Conservation (phyloP, 495 filamentous ascomycete genomes). For the Aspergillus sclerotioniger region DNA sequence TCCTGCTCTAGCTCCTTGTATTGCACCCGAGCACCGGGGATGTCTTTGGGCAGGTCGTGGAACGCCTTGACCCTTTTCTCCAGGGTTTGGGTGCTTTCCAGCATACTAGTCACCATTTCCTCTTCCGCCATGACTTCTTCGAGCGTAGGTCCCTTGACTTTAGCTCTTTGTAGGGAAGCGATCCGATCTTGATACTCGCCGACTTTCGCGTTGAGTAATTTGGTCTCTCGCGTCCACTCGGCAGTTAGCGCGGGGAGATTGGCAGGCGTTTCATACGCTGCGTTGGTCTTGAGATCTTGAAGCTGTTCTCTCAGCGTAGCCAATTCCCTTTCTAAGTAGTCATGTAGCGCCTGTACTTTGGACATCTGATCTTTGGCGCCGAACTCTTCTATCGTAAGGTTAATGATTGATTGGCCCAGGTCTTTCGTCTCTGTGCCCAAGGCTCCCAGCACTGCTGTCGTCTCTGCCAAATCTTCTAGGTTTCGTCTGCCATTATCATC, state of each 20-base stretch:
- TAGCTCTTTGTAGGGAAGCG: slow-evolving; percentile 38
- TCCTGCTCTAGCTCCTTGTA: slow-evolving; percentile 63
- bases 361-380: slow-evolving; percentile 39
- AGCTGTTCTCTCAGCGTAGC: slow-evolving; percentile 34
- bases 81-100: slow-evolving; percentile 42
- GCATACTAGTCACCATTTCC: slow-evolving; percentile 30
- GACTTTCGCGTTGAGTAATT: slow-evolving; percentile 56
- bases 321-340: slow-evolving; percentile 44
- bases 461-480: slow-evolving; percentile 41
- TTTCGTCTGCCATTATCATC: slow-evolving; percentile 24
- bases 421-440: slow-evolving; percentile 33
- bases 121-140: slow-evolving; percentile 52
- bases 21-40: slow-evolving; percentile 61
- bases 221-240: slow-evolving; percentile 61
- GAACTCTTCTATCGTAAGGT: slow-evolving; percentile 44
- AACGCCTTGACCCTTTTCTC: slow-evolving; percentile 59
- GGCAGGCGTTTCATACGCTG: slow-evolving; percentile 47
- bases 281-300: slow-evolving; percentile 39
- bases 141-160: slow-evolving; percentile 39
- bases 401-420: slow-evolving; percentile 40
- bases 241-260: slow-evolving; percentile 58
- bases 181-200: slow-evolving; percentile 55
- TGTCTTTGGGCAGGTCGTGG: slow-evolving; percentile 67
- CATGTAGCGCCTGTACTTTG: slow-evolving; percentile 57
- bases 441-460: slow-evolving; percentile 32